Evolutionary conservation across 2,329 filamentous ascomycete species (phyloP).

Genomic region (Exophiala xenobiotica): DNA sequence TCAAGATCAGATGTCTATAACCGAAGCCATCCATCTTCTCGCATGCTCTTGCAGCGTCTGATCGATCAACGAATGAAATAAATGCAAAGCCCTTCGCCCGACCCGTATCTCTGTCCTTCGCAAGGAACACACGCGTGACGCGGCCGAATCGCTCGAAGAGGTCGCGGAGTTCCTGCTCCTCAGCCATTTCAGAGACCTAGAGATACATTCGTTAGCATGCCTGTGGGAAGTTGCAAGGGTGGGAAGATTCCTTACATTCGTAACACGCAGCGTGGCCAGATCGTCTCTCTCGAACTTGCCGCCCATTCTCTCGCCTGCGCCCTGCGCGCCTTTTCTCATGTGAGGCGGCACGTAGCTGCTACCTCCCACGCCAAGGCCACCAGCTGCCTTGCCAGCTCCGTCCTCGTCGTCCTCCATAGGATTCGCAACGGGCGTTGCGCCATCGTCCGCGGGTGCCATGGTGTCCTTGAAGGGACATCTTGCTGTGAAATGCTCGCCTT

Average conservation of each 20-base stretch:
- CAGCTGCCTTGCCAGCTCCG: conserved; percentile 50
- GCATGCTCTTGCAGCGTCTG: conserved; percentile 87
- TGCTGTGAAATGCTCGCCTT: conserved; percentile 97
- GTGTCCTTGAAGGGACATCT: conserved; percentile 99
- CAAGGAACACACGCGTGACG: conserved; percentile 94
- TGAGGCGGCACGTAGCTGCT: conserved; percentile 94
- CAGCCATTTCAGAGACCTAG: conserved; percentile 92
- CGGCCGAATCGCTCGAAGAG: conserved; percentile 98
- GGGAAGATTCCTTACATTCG: conserved; percentile 68
- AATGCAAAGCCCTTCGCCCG: conserved; percentile 98
- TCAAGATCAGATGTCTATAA: conserved; percentile 54
- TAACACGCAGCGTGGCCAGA: conserved; percentile 91
- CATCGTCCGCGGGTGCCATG: conserved; percentile 70
- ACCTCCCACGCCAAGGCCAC: conserved; percentile 63
- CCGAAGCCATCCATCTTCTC: conserved; percentile 93
- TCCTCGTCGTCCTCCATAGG: conserved; percentile 47
- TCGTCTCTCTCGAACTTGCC: conserved; percentile 97
- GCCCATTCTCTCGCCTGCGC: conserved; percentile 76
- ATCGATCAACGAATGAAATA: conserved; percentile 89
- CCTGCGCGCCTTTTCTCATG: conserved; percentile 65
- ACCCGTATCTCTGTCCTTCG: conserved; percentile 95
- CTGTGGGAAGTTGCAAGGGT: background rate
- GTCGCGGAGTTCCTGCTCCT: conserved; percentile 91
- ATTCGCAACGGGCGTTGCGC: conserved; percentile 35
- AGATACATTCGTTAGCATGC: conserved; percentile 31